phyloP scores from a whole-genome alignment of 768 basidiomycete species.

The Rubroboletus satanas region DNA sequence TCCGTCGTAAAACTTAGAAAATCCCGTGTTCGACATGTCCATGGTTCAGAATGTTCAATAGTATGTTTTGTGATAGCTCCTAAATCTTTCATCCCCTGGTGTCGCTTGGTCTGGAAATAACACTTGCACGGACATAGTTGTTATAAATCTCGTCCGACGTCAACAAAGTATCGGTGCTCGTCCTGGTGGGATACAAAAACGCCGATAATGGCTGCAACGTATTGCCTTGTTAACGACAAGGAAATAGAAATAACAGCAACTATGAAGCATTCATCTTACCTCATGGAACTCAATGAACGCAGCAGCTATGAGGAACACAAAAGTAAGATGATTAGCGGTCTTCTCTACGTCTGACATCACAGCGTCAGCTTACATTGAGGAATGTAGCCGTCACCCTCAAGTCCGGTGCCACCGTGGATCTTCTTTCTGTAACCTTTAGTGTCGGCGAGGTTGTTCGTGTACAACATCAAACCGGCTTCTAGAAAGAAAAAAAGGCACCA shows the following conservation, averaged over 20 bases:
- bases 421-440: constrained; percentile 55
- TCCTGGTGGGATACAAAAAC: constrained; percentile 56
- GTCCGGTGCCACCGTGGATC: constrained; percentile 73
- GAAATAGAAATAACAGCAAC: neutral
- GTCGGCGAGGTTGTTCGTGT: constrained; percentile 55
- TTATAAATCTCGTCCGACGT: constrained; percentile 71
- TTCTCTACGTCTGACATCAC: neutral
- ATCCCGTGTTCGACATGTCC: neutral
- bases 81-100: constrained; percentile 4
- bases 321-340: neutral
- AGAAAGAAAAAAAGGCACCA: neutral
- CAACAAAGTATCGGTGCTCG: constrained; percentile 59
- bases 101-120: constrained; percentile 28
- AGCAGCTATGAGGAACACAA: constrained; percentile 39
- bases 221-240: neutral
- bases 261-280: constrained; percentile 26
- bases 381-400: constrained; percentile 54
- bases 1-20: too few relatives aligned
- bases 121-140: constrained; percentile 61
- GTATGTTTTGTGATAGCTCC: neutral
- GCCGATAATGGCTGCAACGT: constrained; percentile 50
- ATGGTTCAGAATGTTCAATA: neutral
- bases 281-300: constrained; percentile 70
- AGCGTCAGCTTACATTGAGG: constrained; percentile 45
- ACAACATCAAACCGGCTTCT: constrained; percentile 78